These are phyloP conservation scores for Dictyostelium firmibasis DNA, from an alignment of 78 protist species.

Conservation along the genomic window DNA sequence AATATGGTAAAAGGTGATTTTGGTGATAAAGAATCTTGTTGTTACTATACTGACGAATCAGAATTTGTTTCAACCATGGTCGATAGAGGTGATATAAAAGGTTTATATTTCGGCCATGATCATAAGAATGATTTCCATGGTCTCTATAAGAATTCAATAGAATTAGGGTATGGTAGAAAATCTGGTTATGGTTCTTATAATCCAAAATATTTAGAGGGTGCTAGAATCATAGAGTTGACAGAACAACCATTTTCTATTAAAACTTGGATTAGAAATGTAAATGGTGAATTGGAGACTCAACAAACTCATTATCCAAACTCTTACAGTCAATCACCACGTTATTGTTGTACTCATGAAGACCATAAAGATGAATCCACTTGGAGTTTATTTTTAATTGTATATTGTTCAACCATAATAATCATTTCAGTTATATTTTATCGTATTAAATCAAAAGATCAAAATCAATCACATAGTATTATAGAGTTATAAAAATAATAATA, in stretches of 20 bases:
- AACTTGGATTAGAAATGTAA: conserved; percentile 37
- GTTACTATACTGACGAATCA: conserved; percentile 22
- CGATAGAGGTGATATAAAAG: conserved; percentile 15
- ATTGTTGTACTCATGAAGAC: not conserved
- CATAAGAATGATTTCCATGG: conserved; percentile 49
- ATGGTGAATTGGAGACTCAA: conserved; percentile 20
- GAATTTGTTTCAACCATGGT: conserved; percentile 9
- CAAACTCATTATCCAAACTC: not conserved
- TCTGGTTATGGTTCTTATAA: conserved; percentile 45
- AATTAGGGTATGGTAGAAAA: conserved; percentile 45
- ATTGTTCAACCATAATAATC: not conserved
- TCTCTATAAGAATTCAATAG: not conserved
- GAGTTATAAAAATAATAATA: too few species aligned
- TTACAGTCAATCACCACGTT: not conserved
- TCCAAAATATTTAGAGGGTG: conserved; percentile 33
- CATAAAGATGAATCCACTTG: not conserved
- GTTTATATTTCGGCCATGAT: conserved; percentile 47
- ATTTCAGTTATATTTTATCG: not conserved
- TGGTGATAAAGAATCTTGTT: conserved; percentile 12
- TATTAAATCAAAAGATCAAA: not conserved
- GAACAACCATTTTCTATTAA: conserved; percentile 5
- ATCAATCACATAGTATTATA: not conserved
- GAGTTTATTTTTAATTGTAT: not conserved
- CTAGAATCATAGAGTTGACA: not conserved
- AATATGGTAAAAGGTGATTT: conserved; percentile 12